Percentiles rank a stretch among this genome's conserved stretches.
Conservation (phyloP, 345 rosid species). For the Eutrema yunnanense region DNA sequence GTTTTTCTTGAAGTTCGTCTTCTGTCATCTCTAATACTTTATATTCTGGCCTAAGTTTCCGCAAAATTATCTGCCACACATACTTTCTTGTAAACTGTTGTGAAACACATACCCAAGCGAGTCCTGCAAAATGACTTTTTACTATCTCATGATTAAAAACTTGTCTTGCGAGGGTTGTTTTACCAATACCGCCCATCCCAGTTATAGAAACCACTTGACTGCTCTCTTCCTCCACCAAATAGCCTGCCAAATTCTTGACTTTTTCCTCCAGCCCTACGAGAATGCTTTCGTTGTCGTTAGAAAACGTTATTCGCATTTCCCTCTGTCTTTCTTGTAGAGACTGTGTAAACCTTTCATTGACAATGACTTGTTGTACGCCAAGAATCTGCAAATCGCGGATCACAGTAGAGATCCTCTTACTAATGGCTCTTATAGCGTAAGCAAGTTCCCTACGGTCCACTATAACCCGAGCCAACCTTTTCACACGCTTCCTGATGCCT, state of each 20-base stretch:
- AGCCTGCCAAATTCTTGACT: background rate
- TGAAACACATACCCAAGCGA: constrained; percentile 41
- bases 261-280: constrained; percentile 34
- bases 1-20: constrained; percentile 16
- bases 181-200: constrained; percentile 58
- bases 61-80: constrained; percentile 30
- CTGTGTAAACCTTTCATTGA: too few species aligned
- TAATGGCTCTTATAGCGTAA: too few species aligned
- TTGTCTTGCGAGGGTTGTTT: constrained; percentile 38
- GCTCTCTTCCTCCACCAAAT: constrained; percentile 3
- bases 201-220: constrained; percentile 27
- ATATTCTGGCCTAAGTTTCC: background rate
- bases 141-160: constrained; percentile 15
- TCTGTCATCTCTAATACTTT: constrained; percentile 16
- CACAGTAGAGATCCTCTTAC: background rate
- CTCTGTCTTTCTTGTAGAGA: background rate
- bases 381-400: too few species aligned
- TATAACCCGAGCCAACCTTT: too few species aligned
- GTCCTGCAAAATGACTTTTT: constrained; percentile 10
- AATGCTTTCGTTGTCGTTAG: constrained; percentile 13
- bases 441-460: too few species aligned
- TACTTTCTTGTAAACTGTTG: constrained; percentile 21
- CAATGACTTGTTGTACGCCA: too few species aligned
- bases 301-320: background rate
- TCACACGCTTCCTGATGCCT: too few species aligned